Conservation (phyloP, 768 basidiomycete species). For the Pleurotus salmoneostramineus region DNA sequence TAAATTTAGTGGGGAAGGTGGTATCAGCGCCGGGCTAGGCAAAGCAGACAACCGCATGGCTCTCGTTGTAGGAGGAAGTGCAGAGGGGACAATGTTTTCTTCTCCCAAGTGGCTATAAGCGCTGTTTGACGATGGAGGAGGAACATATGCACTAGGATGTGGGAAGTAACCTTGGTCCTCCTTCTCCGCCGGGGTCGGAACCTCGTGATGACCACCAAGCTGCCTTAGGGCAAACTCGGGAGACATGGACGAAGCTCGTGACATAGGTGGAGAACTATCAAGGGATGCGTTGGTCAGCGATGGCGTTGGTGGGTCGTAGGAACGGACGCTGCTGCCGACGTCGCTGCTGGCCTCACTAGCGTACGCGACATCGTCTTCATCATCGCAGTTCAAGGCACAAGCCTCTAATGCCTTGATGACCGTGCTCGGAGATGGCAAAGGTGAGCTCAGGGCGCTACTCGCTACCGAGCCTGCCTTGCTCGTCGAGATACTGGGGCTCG, state of each 20-base stretch:
- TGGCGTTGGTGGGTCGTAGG: slow-evolving; percentile 1
- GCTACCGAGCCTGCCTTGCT: not conserved
- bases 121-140: not conserved
- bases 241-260: slow-evolving; percentile 1
- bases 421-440: not conserved
- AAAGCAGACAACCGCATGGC: not conserved
- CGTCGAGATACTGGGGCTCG: not conserved
- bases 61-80: not conserved
- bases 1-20: not conserved
- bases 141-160: not conserved
- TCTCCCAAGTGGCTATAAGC: not conserved
- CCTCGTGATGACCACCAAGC: not conserved
- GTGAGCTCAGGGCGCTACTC: not conserved
- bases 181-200: not conserved
- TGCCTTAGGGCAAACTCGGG: not conserved
- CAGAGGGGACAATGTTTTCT: not conserved
- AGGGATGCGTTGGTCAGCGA: slow-evolving; percentile 2
- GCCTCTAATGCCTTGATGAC: not conserved
- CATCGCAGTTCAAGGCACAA: not conserved
- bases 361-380: not conserved
- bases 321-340: not conserved
- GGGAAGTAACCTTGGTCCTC: slow-evolving; percentile 2
- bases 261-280: not conserved
- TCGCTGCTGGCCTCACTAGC: not conserved
- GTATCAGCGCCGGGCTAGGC: not conserved